These are phyloP conservation scores for Yamadazyma pseudoaaseri DNA, from an alignment of 1,139 yeast genomes.

Conservation along the genomic window DNA sequence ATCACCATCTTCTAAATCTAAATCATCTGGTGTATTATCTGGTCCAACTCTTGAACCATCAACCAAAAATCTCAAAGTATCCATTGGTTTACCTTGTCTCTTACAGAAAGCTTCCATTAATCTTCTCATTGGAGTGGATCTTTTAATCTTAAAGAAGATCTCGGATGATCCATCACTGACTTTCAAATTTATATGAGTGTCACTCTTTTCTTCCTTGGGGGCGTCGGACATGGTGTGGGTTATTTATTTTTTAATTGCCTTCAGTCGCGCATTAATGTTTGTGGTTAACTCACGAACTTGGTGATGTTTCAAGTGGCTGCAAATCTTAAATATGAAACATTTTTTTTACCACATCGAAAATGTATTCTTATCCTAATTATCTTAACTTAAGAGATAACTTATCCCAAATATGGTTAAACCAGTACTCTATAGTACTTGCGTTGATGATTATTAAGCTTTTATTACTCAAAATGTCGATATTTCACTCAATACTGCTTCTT, in stretches of 20 bases:
- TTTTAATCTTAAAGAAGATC: slow-evolving; percentile 92
- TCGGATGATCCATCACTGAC: slow-evolving; percentile 94
- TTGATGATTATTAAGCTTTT: slow-evolving; percentile 49
- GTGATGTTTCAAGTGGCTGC: slow-evolving; percentile 1
- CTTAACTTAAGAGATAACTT: slow-evolving; percentile 42
- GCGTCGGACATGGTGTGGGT: slow-evolving; percentile 15
- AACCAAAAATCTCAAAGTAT: slow-evolving; percentile 80
- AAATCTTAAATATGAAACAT: background rate
- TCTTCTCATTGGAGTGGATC: slow-evolving; percentile 88
- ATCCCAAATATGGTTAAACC: slow-evolving; percentile 60
- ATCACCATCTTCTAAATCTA: slow-evolving; percentile 94
- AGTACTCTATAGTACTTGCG: slow-evolving; percentile 45
- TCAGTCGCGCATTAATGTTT: background rate
- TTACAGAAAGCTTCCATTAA: slow-evolving; percentile 98
- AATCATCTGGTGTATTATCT: slow-evolving; percentile 86
- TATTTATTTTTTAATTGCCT: background rate
- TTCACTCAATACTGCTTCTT: slow-evolving; percentile 34
- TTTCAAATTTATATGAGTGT: slow-evolving; percentile 83
- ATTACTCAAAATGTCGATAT: slow-evolving; percentile 46
- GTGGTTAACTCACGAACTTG: background rate
- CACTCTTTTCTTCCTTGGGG: slow-evolving; percentile 53
- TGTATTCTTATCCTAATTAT: slow-evolving; percentile 17
- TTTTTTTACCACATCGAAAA: slow-evolving; percentile 1
- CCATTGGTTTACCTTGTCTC: slow-evolving; percentile 89
- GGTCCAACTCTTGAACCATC: slow-evolving; percentile 92